Evolutionary conservation across 2,329 filamentous ascomycete genomes (phyloP).

Genomic region (Exophiala sp.): DNA sequence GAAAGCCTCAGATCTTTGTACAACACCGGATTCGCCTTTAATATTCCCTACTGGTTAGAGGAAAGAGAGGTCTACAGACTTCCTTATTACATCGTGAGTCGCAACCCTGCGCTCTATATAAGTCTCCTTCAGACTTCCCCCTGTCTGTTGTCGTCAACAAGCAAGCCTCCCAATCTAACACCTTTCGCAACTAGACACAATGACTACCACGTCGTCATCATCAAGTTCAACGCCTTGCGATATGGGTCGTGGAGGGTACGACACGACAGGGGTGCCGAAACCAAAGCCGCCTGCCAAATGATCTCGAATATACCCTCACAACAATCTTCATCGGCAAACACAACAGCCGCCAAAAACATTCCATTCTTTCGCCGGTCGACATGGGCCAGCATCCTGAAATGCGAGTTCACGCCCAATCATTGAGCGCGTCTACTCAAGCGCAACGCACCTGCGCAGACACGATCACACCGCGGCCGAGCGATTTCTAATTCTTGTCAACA

Average conservation of each 20-base stretch:
- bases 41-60: slow-evolving; percentile 5
- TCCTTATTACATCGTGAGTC: slow-evolving; percentile 18
- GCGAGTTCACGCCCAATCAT: too few relatives aligned
- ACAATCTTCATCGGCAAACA: neutral
- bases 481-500: slow-evolving; percentile 6
- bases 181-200: slow-evolving; percentile 17
- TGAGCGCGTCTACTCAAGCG: too few relatives aligned
- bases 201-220: slow-evolving; percentile 25
- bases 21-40: slow-evolving; percentile 7
- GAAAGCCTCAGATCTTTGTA: slow-evolving; percentile 18
- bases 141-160: neutral
- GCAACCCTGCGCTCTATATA: slow-evolving; percentile 19
- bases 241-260: slow-evolving; percentile 52
- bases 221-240: slow-evolving; percentile 32
- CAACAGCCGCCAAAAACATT: slow-evolving; percentile 3
- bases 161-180: slow-evolving; percentile 18
- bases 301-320: neutral
- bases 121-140: slow-evolving; percentile 1
- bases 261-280: slow-evolving; percentile 51
- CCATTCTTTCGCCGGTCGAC: slow-evolving; percentile 12
- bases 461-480: slow-evolving; percentile 7
- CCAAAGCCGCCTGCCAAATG: slow-evolving; percentile 40
- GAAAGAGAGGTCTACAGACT: slow-evolving; percentile 12
- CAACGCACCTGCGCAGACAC: neutral
- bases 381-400: neutral